A percentile compares a stretch with the other conserved stretches of the same genome.
phyloP scores from a whole-genome alignment of 2,329 filamentous ascomycete species.

The Byssoonygena ceratinophila region DNA sequence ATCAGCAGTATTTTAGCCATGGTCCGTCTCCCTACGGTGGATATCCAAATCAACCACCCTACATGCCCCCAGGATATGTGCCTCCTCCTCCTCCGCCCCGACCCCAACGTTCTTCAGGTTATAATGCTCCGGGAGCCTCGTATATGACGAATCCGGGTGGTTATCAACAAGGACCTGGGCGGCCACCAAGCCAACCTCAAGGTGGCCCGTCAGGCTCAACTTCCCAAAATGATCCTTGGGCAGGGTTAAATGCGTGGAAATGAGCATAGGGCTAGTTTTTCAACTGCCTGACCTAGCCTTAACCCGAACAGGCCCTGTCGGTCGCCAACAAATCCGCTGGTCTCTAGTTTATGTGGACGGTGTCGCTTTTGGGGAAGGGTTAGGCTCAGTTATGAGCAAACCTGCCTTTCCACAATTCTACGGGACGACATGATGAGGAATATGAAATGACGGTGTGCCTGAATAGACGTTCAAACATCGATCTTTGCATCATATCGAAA shows the following conservation, averaged over 20 bases:
- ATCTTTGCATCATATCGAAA: neutral
- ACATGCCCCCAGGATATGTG: slow-evolving; percentile 53
- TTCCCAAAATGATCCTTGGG: slow-evolving; percentile 51
- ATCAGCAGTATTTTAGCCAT: slow-evolving; percentile 31
- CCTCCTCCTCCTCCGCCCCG: slow-evolving; percentile 58
- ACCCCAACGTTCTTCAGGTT: slow-evolving; percentile 40
- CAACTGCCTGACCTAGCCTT: neutral
- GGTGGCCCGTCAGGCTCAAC: slow-evolving; percentile 17
- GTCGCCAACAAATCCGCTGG: neutral
- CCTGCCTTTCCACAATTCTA: neutral
- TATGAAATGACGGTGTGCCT: neutral
- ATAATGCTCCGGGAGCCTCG: slow-evolving; percentile 40
- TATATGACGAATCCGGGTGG: slow-evolving; percentile 39
- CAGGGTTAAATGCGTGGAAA: slow-evolving; percentile 60
- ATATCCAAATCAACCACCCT: slow-evolving; percentile 30
- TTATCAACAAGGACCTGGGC: slow-evolving; percentile 40
- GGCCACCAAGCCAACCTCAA: slow-evolving; percentile 27
- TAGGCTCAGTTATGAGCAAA: neutral
- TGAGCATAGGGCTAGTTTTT: slow-evolving; percentile 24
- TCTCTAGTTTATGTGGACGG: neutral
- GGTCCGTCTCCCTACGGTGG: slow-evolving; percentile 25
- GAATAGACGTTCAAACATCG: neutral
- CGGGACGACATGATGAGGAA: neutral
- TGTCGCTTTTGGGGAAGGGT: neutral
- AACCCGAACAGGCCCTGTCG: neutral